phyloP scores from a whole-genome alignment of 139 green algal species.

The Diplosphaera chodatii region DNA sequence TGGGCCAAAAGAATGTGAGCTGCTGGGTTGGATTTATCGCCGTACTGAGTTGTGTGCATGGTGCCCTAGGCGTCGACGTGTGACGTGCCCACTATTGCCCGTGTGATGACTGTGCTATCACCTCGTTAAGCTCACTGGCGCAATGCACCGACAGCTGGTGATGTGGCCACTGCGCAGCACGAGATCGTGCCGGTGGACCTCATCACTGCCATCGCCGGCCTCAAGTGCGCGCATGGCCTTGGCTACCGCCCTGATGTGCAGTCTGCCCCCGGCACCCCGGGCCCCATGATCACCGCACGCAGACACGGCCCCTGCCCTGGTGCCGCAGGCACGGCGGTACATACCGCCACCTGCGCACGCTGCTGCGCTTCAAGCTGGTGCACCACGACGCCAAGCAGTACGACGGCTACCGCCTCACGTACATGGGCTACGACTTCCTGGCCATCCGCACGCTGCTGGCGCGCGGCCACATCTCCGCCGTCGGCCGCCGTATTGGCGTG shows the following conservation, averaged over 20 bases:
- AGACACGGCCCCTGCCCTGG: too few species aligned
- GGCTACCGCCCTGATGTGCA: too few species aligned
- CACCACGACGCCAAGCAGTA: constrained; percentile 89
- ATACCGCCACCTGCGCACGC: constrained; percentile 69
- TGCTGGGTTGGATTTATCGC: too few species aligned
- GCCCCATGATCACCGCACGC: too few species aligned
- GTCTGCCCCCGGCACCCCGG: too few species aligned
- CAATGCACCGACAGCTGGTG: too few species aligned
- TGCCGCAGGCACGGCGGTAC: constrained; percentile 81
- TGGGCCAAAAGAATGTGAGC: constrained; percentile 94
- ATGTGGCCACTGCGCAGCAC: too few species aligned
- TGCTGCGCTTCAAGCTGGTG: constrained; percentile 94
- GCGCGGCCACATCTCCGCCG: constrained; percentile 68
- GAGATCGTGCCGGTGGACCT: constrained; percentile 90
- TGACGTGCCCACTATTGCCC: too few species aligned
- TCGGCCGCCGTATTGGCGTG: constrained; percentile 93
- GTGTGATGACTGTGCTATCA: too few species aligned
- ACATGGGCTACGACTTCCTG: constrained; percentile 95
- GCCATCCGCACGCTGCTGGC: constrained; percentile 82
- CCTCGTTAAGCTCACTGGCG: too few species aligned
- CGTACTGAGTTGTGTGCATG: too few species aligned
- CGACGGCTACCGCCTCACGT: constrained; percentile 91
- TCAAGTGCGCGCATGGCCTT: constrained; percentile 60
- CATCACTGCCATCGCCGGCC: constrained; percentile 83
- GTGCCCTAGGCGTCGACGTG: too few species aligned